phyloP scores from a whole-genome alignment of 352 stramenopile species.

The Aphanomyces cochlioides region DNA sequence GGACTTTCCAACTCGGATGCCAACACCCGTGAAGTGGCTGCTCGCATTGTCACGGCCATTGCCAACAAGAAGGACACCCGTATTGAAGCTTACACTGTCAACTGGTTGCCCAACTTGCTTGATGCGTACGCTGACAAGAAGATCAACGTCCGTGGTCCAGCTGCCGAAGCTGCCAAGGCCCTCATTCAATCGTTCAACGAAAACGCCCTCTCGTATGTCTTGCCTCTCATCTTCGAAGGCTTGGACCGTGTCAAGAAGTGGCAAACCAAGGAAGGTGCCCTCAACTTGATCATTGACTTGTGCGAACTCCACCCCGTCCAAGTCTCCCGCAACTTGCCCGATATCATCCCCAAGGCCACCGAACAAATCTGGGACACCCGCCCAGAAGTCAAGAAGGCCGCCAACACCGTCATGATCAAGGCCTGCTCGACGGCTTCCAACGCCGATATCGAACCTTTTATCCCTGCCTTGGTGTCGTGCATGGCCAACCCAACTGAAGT shows the following conservation, averaged over 20 bases:
- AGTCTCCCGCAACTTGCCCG: constrained; percentile 92
- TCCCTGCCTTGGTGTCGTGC: constrained; percentile 93
- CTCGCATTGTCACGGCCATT: constrained; percentile 74
- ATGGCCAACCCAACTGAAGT: constrained; percentile 97
- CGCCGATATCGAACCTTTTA: constrained; percentile 99
- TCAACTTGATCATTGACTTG: constrained; percentile 93
- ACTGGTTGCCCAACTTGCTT: constrained; percentile 62
- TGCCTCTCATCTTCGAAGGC: constrained; percentile 89
- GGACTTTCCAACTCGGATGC: constrained; percentile 50
- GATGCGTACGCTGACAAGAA: constrained; percentile 86
- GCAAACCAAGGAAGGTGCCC: constrained; percentile 95
- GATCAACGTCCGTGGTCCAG: constrained; percentile 53
- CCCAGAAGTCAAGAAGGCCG: constrained; percentile 95
- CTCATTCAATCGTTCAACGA: constrained; percentile 82
- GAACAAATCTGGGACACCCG: constrained; percentile 99
- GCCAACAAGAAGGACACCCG: constrained; percentile 84
- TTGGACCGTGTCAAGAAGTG: constrained; percentile 90
- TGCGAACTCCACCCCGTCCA: constrained; percentile 91
- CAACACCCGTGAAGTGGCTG: constrained; percentile 64
- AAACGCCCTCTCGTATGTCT: constrained; percentile 82
- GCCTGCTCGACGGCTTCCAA: constrained; percentile 97
- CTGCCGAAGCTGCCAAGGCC: constrained; percentile 71
- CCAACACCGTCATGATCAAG: constrained; percentile 92
- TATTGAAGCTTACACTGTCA: constrained; percentile 70
- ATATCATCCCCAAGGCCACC: constrained; percentile 96